Conservation (phyloP, 2,329 filamentous ascomycete species). For the Nakataea oryzae region DNA sequence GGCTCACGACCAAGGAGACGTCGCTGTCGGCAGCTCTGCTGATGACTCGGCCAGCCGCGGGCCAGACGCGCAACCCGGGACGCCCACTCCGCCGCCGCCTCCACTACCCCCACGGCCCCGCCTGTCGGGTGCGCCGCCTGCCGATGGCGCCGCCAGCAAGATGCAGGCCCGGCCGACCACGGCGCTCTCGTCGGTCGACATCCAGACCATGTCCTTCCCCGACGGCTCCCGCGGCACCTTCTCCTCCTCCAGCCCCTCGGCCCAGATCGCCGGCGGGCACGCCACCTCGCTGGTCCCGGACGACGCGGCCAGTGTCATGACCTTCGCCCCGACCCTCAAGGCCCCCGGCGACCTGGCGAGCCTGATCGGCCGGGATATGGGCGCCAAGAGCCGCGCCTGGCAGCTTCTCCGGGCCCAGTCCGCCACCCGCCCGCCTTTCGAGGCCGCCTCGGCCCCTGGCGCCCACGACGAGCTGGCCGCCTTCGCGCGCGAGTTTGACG, state of each 20-base stretch:
- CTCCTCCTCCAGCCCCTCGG: conserved; percentile 24
- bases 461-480: conserved; percentile 45
- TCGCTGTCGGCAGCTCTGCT: not conserved
- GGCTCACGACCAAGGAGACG: not conserved
- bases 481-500: conserved; percentile 70
- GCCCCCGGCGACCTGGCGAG: conserved; percentile 68
- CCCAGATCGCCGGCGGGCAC: conserved; percentile 29
- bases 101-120: conserved; percentile 43
- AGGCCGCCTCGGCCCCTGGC: conserved; percentile 21
- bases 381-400: conserved; percentile 58
- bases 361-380: conserved; percentile 62
- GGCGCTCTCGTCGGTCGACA: conserved; percentile 70
- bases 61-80: not conserved
- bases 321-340: conserved; percentile 52
- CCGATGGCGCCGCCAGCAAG: conserved; percentile 9
- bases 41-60: not conserved
- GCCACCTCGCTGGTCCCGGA: conserved; percentile 30
- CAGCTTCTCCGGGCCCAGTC: conserved; percentile 54
- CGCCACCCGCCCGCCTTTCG: conserved; percentile 49
- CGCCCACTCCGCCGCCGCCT: conserved; percentile 26
- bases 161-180: conserved; percentile 65
- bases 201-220: conserved; percentile 64
- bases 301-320: conserved; percentile 56
- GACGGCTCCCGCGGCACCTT: conserved; percentile 60
- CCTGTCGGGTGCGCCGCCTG: conserved; percentile 20